Conservation (phyloP, 257 asterid species). For the Verbascum thapsus region DNA sequence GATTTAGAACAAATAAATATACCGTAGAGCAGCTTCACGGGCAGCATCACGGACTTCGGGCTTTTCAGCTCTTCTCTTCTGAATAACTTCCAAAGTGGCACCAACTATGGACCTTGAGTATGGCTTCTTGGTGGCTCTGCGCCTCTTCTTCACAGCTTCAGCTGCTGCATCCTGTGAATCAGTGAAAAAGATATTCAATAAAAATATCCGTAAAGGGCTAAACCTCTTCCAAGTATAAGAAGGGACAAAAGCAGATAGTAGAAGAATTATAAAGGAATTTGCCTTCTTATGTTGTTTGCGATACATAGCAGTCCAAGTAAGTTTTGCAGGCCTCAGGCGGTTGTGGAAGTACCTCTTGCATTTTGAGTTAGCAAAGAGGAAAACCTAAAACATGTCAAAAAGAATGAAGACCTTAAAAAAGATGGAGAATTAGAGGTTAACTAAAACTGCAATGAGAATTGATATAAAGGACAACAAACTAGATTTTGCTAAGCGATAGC, state of each 20-base stretch:
- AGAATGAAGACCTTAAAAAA: too few relatives aligned
- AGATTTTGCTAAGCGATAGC: too few relatives aligned
- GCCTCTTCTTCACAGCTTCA: slow-evolving; percentile 86
- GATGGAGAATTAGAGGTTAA: too few relatives aligned
- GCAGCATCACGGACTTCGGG: slow-evolving; percentile 96
- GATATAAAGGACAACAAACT: too few relatives aligned
- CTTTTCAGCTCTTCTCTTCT: slow-evolving; percentile 77
- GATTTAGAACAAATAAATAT: too few relatives aligned
- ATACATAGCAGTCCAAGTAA: slow-evolving; percentile 85
- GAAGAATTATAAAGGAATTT: too few relatives aligned
- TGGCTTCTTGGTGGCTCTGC: slow-evolving; percentile 79
- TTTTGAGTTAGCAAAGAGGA: slow-evolving; percentile 78
- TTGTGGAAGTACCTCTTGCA: slow-evolving; percentile 92
- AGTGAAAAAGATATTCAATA: too few relatives aligned
- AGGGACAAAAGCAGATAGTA: too few relatives aligned
- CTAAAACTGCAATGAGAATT: too few relatives aligned
- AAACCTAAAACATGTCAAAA: too few relatives aligned
- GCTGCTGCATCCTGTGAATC: slow-evolving; percentile 80
- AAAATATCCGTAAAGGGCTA: too few relatives aligned
- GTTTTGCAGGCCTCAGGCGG: slow-evolving; percentile 83
- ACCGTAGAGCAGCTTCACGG: slow-evolving; percentile 88
- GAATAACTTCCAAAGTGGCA: slow-evolving; percentile 87
- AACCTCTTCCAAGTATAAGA: too few relatives aligned
- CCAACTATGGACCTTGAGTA: slow-evolving; percentile 93
- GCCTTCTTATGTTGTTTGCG: slow-evolving; percentile 91